phyloP scores from a whole-genome alignment of 805 yeast species.

The Candida adriatica region DNA sequence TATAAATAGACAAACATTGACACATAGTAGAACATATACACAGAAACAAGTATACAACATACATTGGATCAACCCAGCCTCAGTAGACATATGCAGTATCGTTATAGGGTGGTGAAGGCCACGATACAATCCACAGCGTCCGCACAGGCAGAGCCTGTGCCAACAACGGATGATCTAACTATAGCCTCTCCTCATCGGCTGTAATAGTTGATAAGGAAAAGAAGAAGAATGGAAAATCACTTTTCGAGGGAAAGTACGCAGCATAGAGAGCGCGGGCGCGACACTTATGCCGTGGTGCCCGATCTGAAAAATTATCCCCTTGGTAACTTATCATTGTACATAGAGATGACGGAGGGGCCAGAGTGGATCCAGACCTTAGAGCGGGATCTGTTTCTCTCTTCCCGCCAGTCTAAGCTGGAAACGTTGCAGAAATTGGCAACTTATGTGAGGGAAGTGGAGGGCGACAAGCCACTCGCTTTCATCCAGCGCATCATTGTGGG shows the following conservation, averaged over 20 bases:
- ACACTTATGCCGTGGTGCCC: too few relatives aligned
- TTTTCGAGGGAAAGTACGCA: too few relatives aligned
- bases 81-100: constrained; percentile 30
- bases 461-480: constrained; percentile 12
- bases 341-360: constrained; percentile 16
- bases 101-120: constrained; percentile 46
- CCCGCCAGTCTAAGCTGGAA: constrained; percentile 14
- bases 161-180: constrained; percentile 32
- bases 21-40: background rate
- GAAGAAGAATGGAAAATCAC: too few relatives aligned
- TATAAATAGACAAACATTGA: background rate
- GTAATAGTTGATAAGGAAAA: constrained; percentile 46
- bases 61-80: constrained; percentile 24
- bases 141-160: constrained; percentile 21
- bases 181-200: constrained; percentile 46
- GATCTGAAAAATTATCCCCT: background rate
- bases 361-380: constrained; percentile 17
- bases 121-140: constrained; percentile 49
- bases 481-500: constrained; percentile 15
- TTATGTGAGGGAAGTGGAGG: constrained; percentile 1
- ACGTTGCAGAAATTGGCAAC: constrained; percentile 17
- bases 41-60: background rate
- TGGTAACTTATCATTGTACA: too few relatives aligned
- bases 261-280: too few relatives aligned
- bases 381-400: constrained; percentile 17